Evolutionary conservation across 2,329 filamentous ascomycete species (phyloP), one percentile per base, ranked within the genome.

Genomic region (Clarireedia homoeocarpa): DNA sequence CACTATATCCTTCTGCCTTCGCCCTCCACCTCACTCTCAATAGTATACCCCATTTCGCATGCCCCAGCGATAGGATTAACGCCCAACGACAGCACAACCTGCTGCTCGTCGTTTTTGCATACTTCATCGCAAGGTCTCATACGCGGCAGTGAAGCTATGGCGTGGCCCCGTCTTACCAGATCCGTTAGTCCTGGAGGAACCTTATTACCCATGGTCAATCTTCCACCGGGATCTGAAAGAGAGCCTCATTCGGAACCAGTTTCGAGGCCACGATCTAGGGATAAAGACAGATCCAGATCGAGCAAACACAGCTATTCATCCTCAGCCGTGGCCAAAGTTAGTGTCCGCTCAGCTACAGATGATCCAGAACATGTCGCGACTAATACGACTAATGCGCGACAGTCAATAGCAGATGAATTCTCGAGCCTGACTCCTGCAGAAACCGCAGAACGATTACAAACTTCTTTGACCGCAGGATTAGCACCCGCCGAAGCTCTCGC

Each of bases 401-500:
- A 70, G 69, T 65, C 67, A 58, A 60, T 67, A 60, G 82, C 83
- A 56, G 81, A 85, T 57, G 77, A 83, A 54, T 86, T 76, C 67
- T 79, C 83, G 27, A 75, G 82, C 67, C 80, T 96, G 69, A 86
- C 84, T n/a, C 80, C 86, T 20, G 78, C 85, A 67, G 88, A 96
- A 72, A 86, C 88, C 10, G 91, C 90, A 46, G 78, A 84, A 53
- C 84, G 83, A 62, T 76, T 97, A 53, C 80, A 85, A 61, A 95
- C 92, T 4, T 96, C 91, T n/a, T 75, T 96, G 26, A 83, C 79
- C 14, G 81, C 89, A 67, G 94, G 94, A 52, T 80, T 99, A 14
- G 84, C 89, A 5, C 85, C 89, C 0, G 81, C 84, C 46, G 90
- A 96, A 72, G 94, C 91, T 38, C 79, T 91, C 58, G 81, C 86